These are phyloP conservation scores for Stagonosporopsis chrysanthemi DNA, from an alignment of 2,329 filamentous ascomycete genomes.

Conservation along the genomic window DNA sequence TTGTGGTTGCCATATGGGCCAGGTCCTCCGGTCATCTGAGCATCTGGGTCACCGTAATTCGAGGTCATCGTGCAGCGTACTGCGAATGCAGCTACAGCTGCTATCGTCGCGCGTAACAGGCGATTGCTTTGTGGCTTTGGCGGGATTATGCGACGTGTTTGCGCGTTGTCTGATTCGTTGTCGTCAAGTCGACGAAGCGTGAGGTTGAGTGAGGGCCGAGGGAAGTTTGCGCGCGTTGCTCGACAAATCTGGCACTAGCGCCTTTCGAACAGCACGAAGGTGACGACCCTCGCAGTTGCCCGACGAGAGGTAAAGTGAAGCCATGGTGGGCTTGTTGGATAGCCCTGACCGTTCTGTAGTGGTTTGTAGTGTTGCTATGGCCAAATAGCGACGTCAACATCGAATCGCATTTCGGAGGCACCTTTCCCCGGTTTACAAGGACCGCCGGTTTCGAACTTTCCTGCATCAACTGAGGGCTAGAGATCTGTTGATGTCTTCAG, in stretches of 20 bases:
- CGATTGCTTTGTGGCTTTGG: background rate
- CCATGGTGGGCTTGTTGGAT: slow-evolving; percentile 7
- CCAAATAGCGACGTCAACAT: slow-evolving; percentile 3
- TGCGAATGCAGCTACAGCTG: slow-evolving; percentile 20
- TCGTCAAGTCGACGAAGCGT: slow-evolving; percentile 30
- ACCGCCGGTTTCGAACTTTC: background rate
- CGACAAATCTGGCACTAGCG: slow-evolving; percentile 47
- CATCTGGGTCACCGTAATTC: slow-evolving; percentile 45
- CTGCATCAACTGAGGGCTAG: background rate
- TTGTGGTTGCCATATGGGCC: slow-evolving; percentile 48
- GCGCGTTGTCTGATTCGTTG: slow-evolving; percentile 25
- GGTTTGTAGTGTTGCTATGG: slow-evolving; percentile 13
- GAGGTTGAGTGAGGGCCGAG: slow-evolving; percentile 32
- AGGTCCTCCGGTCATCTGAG: slow-evolving; percentile 43
- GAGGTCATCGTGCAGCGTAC: slow-evolving; percentile 36
- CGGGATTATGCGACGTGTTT: slow-evolving; percentile 13
- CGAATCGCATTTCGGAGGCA: background rate
- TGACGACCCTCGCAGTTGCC: slow-evolving; percentile 8
- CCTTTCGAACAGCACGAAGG: slow-evolving; percentile 18
- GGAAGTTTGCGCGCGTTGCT: slow-evolving; percentile 39
- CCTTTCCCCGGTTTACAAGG: background rate
- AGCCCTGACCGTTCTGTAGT: background rate
- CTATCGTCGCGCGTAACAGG: slow-evolving; percentile 25
- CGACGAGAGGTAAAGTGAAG: slow-evolving; percentile 3
- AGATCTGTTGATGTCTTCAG: background rate